A percentile compares a stretch with the other conserved stretches of the same genome.
Evolutionary conservation across 176 grass and related monocot genomes (phyloP).

Genomic region (Hsuehochloa calcarea): DNA sequence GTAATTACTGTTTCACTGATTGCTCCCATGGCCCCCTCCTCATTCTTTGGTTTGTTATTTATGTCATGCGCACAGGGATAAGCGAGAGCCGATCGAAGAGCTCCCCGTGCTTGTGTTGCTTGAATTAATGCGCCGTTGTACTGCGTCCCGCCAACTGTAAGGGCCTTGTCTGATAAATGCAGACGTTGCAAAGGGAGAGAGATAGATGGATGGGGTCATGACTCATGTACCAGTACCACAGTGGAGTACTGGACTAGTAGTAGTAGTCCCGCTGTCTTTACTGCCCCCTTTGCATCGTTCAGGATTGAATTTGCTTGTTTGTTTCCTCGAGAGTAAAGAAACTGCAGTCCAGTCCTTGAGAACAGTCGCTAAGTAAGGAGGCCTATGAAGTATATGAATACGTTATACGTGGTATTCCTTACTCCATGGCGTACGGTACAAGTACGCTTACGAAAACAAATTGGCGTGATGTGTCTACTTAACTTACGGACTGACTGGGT

Average conservation of each 20-base stretch:
- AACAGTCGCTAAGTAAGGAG: too few relatives aligned
- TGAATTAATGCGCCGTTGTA: background rate
- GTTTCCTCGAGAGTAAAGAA: background rate
- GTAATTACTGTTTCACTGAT: background rate
- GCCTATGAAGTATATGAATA: too few relatives aligned
- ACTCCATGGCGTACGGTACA: background rate
- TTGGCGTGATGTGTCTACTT: too few relatives aligned
- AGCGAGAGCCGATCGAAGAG: background rate
- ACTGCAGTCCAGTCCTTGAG: too few relatives aligned
- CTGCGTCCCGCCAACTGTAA: background rate
- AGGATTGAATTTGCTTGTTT: background rate
- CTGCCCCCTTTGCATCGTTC: background rate
- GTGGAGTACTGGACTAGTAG: background rate
- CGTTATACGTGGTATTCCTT: too few relatives aligned
- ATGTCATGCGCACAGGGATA: background rate
- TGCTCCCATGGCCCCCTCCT: background rate
- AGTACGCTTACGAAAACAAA: too few relatives aligned
- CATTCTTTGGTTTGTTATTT: background rate
- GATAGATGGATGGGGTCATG: background rate
- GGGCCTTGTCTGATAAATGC: slow-evolving; percentile 3
- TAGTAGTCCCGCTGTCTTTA: background rate
- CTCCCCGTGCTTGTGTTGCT: background rate
- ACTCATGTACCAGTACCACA: too few relatives aligned
- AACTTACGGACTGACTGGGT: too few relatives aligned
- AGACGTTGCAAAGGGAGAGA: background rate